phyloP scores from a whole-genome alignment of 2,329 filamentous ascomycete species.

The Epichloe elymi region DNA sequence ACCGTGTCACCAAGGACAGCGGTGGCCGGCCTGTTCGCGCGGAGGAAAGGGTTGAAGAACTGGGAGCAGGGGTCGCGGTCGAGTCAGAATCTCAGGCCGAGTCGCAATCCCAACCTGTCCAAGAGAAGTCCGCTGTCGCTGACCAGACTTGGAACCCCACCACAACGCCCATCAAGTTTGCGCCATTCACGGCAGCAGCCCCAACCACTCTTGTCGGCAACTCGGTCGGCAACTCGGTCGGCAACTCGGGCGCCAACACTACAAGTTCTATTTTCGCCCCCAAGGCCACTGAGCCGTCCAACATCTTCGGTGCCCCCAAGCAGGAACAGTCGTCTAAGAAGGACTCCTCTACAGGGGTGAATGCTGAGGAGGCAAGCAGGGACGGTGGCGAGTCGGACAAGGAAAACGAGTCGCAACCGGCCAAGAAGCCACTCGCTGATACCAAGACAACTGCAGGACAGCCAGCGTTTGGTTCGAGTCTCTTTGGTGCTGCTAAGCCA shows the following conservation, averaged over 20 bases:
- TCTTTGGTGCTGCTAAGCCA: slow-evolving; percentile 22
- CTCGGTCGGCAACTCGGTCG: slow-evolving; percentile 21
- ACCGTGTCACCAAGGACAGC: slow-evolving; percentile 37
- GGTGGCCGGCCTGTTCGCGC: slow-evolving; percentile 37
- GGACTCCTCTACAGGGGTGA: slow-evolving; percentile 12
- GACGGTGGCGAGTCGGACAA: slow-evolving; percentile 30
- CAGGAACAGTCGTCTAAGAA: slow-evolving; percentile 17
- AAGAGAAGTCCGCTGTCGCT: slow-evolving; percentile 16
- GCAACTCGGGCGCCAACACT: slow-evolving; percentile 15
- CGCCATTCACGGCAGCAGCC: slow-evolving; percentile 18
- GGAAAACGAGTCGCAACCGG: slow-evolving; percentile 26
- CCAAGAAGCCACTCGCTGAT: slow-evolving; percentile 22
- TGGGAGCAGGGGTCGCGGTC: neutral
- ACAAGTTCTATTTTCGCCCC: slow-evolving; percentile 23
- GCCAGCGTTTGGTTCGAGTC: slow-evolving; percentile 14
- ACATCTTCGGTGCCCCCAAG: slow-evolving; percentile 24
- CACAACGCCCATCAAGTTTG: slow-evolving; percentile 43
- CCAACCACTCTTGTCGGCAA: slow-evolving; percentile 21
- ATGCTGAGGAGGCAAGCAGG: slow-evolving; percentile 17
- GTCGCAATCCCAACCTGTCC: neutral
- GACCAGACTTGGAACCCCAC: slow-evolving; percentile 31
- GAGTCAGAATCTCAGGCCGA: neutral
- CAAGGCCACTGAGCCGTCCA: slow-evolving; percentile 22
- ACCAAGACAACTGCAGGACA: slow-evolving; percentile 18
- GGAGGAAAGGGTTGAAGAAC: slow-evolving; percentile 13